Conservation (phyloP, 1,139 yeast genomes). For the Kluyveromyces sp. region DNA sequence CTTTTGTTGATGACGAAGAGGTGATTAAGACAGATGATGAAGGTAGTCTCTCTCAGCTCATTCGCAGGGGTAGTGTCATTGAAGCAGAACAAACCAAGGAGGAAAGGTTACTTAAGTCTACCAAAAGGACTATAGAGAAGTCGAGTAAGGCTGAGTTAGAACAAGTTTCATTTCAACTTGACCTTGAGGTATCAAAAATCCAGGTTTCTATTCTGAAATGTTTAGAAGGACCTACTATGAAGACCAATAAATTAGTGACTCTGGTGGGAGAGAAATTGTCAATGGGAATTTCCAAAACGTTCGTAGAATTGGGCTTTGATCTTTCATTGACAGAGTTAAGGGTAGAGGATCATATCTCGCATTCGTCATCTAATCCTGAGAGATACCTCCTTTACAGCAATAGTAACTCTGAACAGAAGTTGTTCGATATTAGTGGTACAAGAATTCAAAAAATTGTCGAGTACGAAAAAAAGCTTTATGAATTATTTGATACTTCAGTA, state of each 20-base stretch:
- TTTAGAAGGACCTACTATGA: slow-evolving; percentile 50
- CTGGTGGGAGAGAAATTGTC: slow-evolving; percentile 60
- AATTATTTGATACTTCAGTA: slow-evolving; percentile 72
- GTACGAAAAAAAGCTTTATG: slow-evolving; percentile 47
- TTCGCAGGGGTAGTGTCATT: slow-evolving; percentile 3
- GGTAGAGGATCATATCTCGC: slow-evolving; percentile 69
- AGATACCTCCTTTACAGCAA: slow-evolving; percentile 64
- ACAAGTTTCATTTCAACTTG: slow-evolving; percentile 66
- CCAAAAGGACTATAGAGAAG: slow-evolving; percentile 14
- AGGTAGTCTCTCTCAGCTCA: slow-evolving; percentile 18
- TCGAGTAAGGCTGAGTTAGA: slow-evolving; percentile 25
- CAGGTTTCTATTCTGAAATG: slow-evolving; percentile 63
- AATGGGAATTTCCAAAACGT: slow-evolving; percentile 54
- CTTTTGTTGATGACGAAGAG: slow-evolving; percentile 43
- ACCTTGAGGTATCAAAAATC: slow-evolving; percentile 59
- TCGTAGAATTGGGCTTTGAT: slow-evolving; percentile 58
- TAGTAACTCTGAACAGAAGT: slow-evolving; percentile 33
- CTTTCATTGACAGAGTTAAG: slow-evolving; percentile 57
- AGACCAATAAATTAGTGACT: slow-evolving; percentile 64
- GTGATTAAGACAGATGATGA: slow-evolving; percentile 15
- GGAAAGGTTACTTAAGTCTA: slow-evolving; percentile 19
- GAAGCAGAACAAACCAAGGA: slow-evolving; percentile 8
- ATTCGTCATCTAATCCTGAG: slow-evolving; percentile 54
- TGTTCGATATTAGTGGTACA: slow-evolving; percentile 57
- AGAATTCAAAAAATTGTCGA: slow-evolving; percentile 58